Base-by-base conservation (phyloP, 441 rosid genomes). In the Biscutella auriculata region DNA sequence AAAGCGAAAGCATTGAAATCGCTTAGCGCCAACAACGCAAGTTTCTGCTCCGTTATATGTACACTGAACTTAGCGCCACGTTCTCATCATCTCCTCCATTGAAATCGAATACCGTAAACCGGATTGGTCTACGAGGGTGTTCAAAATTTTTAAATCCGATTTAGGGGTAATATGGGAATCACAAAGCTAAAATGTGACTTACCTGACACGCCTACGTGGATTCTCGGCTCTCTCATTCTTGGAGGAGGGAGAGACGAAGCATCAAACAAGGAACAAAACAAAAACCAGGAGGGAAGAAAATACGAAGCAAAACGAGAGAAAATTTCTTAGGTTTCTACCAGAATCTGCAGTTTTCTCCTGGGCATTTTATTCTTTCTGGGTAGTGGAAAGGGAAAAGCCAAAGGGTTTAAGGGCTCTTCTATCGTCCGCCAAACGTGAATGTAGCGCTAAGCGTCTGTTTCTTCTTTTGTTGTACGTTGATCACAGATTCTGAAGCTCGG, bases 41-140 rank as follows among this genome's bases (percentile, higher is more conserved):
- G 23, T 15, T 11, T 65, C 46, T 12, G 23, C 33, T 36, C 19
- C 26, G 44, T 33, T 19, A 14, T 47, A 15, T 48, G 29, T 23
- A 46, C 56, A 59, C 62, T 75, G 65, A 72, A 9, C 4, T 57
- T 67, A 19, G 66, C 52, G 82, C 82, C 86, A 76, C 86, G 79
- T 74, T 67, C 52, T 62, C 71, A n/a, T 69, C 74, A 73, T 67
- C 52, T 62, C 71, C 9, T 69, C 74, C 76, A 73, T 56, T 70
- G 12, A 53, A 55, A 53, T 40, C 67, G 62, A 67, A 67, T 33
- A 17, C 12, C 8, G 1, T 43, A 2, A 48, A 60, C 67, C 66
- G 62, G 66, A n/a, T 44, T 45, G 50, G 65, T 52, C 34, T 33
- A 48, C 1, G 15, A 23, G 11, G 55, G 43, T 59, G 35, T 11